Evolutionary conservation across 345 rosid species (phyloP).

Genomic region (Clausena lansium): DNA sequence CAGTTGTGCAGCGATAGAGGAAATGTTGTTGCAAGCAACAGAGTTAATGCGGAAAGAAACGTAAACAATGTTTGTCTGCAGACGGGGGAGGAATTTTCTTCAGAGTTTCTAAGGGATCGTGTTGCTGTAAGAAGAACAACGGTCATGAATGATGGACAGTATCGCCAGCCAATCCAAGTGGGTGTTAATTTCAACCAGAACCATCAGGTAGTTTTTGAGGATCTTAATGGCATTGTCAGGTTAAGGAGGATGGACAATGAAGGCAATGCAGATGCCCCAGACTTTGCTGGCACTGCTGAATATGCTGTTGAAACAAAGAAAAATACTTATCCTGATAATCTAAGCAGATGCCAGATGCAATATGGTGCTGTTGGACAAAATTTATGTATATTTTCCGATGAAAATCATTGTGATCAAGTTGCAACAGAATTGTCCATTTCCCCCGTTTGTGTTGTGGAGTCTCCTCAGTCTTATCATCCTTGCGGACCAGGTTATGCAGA

Average conservation of each 20-base stretch:
- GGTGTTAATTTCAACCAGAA: conserved; percentile 27
- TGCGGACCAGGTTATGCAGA: conserved; percentile 27
- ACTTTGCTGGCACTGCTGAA: conserved; percentile 29
- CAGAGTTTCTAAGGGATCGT: conserved; percentile 55
- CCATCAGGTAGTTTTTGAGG: conserved; percentile 36
- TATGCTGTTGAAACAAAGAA: conserved; percentile 27
- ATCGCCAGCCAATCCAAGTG: conserved; percentile 11
- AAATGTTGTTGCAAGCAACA: conserved; percentile 1
- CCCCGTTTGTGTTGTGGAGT: conserved; percentile 19
- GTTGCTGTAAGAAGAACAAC: conserved; percentile 35
- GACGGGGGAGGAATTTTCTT: conserved; percentile 87
- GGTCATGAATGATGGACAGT: conserved; percentile 20
- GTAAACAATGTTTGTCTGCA: conserved; percentile 44
- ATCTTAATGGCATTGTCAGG: conserved; percentile 37
- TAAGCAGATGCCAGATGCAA: conserved; percentile 28
- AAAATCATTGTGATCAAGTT: conserved; percentile 17
- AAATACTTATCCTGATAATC: conserved; percentile 21
- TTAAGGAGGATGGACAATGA: conserved; percentile 42
- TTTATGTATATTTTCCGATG: conserved; percentile 20
- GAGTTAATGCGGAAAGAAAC: conserved; percentile 23
- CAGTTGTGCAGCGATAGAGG: conserved; percentile 30
- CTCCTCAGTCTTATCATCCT: conserved; percentile 40
- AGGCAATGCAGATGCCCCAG: conserved; percentile 28
- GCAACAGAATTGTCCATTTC: conserved; percentile 12
- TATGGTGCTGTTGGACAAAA: conserved; percentile 23